Evolutionary conservation across 2,329 filamentous ascomycete species (phyloP), one percentile per base, ranked within the genome.

Genomic region (Pseudogymnoascus sp.): DNA sequence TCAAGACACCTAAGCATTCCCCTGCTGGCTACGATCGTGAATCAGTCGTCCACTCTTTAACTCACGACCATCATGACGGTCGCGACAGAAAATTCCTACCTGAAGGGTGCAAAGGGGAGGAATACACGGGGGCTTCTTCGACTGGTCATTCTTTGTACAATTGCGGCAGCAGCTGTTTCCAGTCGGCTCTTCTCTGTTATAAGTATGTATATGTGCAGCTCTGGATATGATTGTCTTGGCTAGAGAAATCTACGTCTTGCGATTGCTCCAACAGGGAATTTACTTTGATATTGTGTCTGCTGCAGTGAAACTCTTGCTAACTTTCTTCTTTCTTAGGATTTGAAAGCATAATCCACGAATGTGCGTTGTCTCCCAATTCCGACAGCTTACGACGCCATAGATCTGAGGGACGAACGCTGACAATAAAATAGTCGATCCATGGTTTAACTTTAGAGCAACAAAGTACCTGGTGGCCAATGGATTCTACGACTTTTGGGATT

Each of bases 321-420:
- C 55, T 56, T 58, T 18, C 39, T 34, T 21, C 12, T 59, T 75
- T 72, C 76, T 10, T 69, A 92, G 89, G 89, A 67, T 99, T 99
- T 73, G 94, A 99, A 78, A 96, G 90, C 77, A 99, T 99, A 71
- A 99, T 99, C 71, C 94, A 99, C 81, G 94, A 99, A 81, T 99
- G 94, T 96, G 74, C 76, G 91, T 87, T 64, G 60, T 38, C 58
- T 62, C 23, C 58, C 61, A 33, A 19, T 35, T 18, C 33, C 13
- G n/a, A 35, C 18, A 23, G 35, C 55, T 57, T 52, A 57, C 45
- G 45, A 52, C 45, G 45, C n/a, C 41, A 30, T 39, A 35, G 41
- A 21, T 45, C 58, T 60, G 30, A 61, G 63, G 65, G 59, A 67
- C 67, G 71, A 63, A 67, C 68, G 63, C 71, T 73, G 67, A 70